These are phyloP conservation scores for Clarkia xantiana DNA, from an alignment of 345 rosid species.

Conservation along the genomic window DNA sequence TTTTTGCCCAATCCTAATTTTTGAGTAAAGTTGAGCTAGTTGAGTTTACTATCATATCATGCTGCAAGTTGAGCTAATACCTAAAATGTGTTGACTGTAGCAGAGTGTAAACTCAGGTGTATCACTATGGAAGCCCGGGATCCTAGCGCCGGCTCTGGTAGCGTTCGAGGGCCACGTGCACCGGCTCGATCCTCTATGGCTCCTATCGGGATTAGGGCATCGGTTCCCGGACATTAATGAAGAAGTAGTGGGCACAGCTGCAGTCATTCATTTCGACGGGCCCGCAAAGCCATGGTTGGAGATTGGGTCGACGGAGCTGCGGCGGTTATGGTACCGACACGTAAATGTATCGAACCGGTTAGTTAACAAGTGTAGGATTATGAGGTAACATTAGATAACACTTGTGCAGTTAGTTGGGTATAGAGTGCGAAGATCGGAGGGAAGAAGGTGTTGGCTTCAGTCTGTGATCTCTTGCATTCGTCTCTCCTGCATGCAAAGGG, in stretches of 20 bases:
- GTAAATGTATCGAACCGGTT: conserved; percentile 56
- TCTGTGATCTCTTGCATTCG: conserved; percentile 28
- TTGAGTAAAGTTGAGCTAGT: too few relatives aligned
- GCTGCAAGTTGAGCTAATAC: too few relatives aligned
- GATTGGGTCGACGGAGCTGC: conserved; percentile 50
- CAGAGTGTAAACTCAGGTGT: conserved; percentile 64
- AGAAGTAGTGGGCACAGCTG: conserved; percentile 38
- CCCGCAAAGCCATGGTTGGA: conserved; percentile 97
- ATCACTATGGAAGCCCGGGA: conserved; percentile 75
- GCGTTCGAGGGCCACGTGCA: conserved; percentile 63
- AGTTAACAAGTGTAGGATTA: conserved; percentile 56
- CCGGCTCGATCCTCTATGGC: conserved; percentile 72
- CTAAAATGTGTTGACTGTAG: conserved; percentile 1
- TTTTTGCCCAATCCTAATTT: too few relatives aligned
- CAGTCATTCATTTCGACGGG: conserved; percentile 81
- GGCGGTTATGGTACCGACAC: conserved; percentile 56
- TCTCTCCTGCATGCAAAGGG: background rate
- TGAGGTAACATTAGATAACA: conserved; percentile 19
- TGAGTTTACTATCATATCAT: too few relatives aligned
- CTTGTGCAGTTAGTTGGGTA: conserved; percentile 6
- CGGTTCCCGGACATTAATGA: conserved; percentile 19
- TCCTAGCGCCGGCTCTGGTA: conserved; percentile 59
- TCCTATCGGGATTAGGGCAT: conserved; percentile 66
- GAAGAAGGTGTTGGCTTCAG: conserved; percentile 92
- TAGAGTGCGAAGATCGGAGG: conserved; percentile 30